phyloP scores from a whole-genome alignment of 768 basidiomycete genomes.

The Termitomyces sp. region DNA sequence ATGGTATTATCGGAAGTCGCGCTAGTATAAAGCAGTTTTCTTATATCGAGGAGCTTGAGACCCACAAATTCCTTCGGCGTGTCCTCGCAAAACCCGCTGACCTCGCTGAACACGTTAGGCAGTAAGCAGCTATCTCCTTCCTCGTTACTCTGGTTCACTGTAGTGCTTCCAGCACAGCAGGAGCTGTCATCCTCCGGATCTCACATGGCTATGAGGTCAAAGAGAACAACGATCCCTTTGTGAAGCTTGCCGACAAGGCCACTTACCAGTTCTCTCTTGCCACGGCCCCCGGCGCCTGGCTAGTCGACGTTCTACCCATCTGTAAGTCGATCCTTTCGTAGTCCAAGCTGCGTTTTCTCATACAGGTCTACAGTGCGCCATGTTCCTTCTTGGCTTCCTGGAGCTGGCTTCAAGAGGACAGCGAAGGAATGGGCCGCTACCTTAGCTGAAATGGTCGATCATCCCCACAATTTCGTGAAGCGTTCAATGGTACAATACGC shows the following conservation, averaged over 20 bases:
- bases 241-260: constrained; percentile 51
- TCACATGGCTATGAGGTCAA: constrained; percentile 55
- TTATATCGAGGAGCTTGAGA: constrained; percentile 45
- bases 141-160: constrained; percentile 1
- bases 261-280: constrained; percentile 55
- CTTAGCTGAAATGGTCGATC: constrained; percentile 53
- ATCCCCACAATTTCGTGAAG: constrained; percentile 57
- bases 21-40: constrained; percentile 42
- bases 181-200: constrained; percentile 52
- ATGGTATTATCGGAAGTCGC: constrained; percentile 47
- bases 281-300: constrained; percentile 49
- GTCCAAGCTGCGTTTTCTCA: not conserved
- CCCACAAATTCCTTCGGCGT: constrained; percentile 45
- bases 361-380: constrained; percentile 43
- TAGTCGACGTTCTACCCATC: constrained; percentile 51
- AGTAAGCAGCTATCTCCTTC: constrained; percentile 31
- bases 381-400: constrained; percentile 64
- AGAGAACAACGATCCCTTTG: constrained; percentile 49
- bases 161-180: constrained; percentile 37
- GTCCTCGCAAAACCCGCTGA: constrained; percentile 48
- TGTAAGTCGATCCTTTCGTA: constrained; percentile 29
- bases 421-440: constrained; percentile 55
- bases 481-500: constrained; percentile 50
- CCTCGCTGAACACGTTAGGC: constrained; percentile 44
- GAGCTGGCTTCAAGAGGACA: constrained; percentile 53